These are phyloP conservation scores for Fusarium sp. DNA, from an alignment of 2,329 filamentous ascomycete species.

Conservation along the genomic window DNA sequence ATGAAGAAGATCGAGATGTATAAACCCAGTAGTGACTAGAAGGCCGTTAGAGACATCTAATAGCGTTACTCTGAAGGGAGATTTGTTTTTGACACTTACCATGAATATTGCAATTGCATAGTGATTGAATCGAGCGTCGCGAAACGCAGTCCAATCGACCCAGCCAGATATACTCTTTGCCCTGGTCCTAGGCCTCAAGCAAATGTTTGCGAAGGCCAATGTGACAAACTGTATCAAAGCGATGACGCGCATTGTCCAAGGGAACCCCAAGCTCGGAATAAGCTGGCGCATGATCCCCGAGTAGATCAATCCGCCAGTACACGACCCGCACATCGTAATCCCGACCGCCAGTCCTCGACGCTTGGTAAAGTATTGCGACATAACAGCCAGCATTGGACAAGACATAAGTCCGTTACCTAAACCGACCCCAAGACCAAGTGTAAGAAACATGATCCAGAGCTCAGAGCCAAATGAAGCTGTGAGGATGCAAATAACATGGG, in stretches of 20 bases:
- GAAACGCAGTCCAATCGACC: constrained; percentile 1
- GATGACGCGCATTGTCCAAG: neutral
- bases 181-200: neutral
- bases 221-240: neutral
- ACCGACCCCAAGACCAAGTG: neutral
- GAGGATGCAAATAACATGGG: neutral
- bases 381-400: neutral
- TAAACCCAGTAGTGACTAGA: neutral
- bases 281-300: neutral
- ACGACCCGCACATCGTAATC: neutral
- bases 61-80: too few relatives aligned
- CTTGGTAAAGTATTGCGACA: neutral
- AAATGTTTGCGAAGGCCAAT: neutral
- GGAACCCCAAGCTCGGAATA: neutral
- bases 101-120: neutral
- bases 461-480: neutral
- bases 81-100: neutral
- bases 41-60: neutral
- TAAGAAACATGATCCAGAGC: neutral
- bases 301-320: constrained; percentile 2
- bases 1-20: constrained; percentile 8
- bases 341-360: neutral
- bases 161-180: neutral
- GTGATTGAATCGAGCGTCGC: neutral
- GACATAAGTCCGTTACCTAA: neutral